Percentiles rank a stretch among this genome's conserved stretches.
phyloP scores from a whole-genome alignment of 2,329 filamentous ascomycete genomes.

The Xylariales sp. region DNA sequence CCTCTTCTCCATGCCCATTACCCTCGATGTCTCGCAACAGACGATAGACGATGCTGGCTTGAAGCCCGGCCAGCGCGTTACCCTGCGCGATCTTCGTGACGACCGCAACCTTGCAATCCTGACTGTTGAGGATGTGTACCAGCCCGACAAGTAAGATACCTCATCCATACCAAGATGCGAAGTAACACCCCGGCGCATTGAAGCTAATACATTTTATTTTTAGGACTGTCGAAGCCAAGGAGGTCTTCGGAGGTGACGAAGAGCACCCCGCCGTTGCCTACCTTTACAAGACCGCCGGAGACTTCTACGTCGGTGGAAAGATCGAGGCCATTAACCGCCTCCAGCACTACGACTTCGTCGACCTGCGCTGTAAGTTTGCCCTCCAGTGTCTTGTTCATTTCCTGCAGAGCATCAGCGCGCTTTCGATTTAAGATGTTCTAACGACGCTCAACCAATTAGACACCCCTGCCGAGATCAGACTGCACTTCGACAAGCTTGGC shows the following conservation, averaged over 20 bases:
- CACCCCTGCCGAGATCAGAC: slow-evolving; percentile 88
- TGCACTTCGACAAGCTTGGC: slow-evolving; percentile 99
- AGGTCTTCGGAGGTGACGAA: slow-evolving; percentile 90
- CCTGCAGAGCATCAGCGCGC: too few species aligned
- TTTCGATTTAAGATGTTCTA: too few species aligned
- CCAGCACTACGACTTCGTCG: slow-evolving; percentile 99
- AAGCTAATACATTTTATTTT: too few species aligned
- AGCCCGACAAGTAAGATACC: slow-evolving; percentile 85
- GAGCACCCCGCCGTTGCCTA: slow-evolving; percentile 91
- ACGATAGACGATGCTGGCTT: slow-evolving; percentile 71
- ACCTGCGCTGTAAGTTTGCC: slow-evolving; percentile 72
- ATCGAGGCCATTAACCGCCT: slow-evolving; percentile 91
- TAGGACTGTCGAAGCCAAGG: slow-evolving; percentile 82
- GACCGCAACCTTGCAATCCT: slow-evolving; percentile 95
- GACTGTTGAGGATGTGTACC: slow-evolving; percentile 93
- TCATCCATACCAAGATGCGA: too few species aligned
- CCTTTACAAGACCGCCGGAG: slow-evolving; percentile 73
- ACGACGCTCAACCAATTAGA: too few species aligned
- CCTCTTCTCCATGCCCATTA: slow-evolving; percentile 96
- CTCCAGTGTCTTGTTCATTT: neutral
- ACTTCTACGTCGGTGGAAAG: slow-evolving; percentile 95
- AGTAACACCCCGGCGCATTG: too few species aligned
- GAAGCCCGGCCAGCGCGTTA: slow-evolving; percentile 76
- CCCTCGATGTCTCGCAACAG: slow-evolving; percentile 75
- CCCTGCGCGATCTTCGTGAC: slow-evolving; percentile 91